These are phyloP conservation scores for Phytopythium chamaehyphon DNA, from an alignment of 352 stramenopile genomes.

Conservation along the genomic window DNA sequence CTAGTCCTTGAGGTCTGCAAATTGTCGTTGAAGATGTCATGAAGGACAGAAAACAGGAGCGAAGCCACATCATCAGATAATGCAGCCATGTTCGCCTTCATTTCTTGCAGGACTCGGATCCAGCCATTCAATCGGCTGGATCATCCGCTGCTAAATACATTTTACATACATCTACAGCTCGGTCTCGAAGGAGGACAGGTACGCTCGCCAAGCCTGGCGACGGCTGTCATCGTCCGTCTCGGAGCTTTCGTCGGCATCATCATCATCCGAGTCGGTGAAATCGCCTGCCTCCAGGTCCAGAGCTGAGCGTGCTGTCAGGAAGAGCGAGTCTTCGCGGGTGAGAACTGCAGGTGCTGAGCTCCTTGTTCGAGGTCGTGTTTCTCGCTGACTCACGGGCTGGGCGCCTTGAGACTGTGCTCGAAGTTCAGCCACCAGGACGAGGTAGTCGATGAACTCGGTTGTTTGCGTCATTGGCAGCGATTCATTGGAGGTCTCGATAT, in stretches of 20 bases:
- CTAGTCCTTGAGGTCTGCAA: no score
- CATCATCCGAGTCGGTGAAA: constrained; percentile 8
- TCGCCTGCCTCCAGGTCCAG: constrained; percentile 23
- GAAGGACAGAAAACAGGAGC: no score
- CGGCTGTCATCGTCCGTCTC: constrained; percentile 3
- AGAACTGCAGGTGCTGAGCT: constrained; percentile 4
- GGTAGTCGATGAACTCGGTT: constrained; percentile 16
- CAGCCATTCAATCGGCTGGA: neutral
- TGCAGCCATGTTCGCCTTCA: no score
- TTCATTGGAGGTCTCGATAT: neutral
- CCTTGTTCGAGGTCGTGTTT: neutral
- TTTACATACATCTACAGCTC: neutral
- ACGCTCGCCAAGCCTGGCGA: neutral
- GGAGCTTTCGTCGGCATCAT: constrained; percentile 1
- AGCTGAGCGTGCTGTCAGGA: constrained; percentile 12
- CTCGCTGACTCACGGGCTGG: neutral
- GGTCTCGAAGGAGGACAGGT: constrained; percentile 3
- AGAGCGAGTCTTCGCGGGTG: constrained; percentile 11
- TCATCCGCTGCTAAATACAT: neutral
- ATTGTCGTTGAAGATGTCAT: no score
- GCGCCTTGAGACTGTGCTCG: constrained; percentile 13
- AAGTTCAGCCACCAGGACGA: constrained; percentile 16
- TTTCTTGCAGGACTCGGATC: no score
- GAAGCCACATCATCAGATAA: neutral
- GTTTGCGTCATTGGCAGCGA: constrained; percentile 3